phyloP scores from a whole-genome alignment of 108 stramenopile species.

The Cyclotella distinguenda region DNA sequence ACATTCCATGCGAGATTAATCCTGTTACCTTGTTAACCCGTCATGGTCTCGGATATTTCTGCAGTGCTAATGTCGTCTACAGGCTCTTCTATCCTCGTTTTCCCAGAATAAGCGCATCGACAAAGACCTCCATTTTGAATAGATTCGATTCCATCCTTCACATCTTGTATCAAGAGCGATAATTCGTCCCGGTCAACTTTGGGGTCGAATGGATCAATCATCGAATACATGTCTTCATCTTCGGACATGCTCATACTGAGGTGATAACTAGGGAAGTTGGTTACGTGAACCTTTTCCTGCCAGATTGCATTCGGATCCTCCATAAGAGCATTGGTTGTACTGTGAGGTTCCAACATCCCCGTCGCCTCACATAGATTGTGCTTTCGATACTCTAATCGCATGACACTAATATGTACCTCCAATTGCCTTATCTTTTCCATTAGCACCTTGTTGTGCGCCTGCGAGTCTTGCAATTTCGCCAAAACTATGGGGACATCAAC shows the following conservation, averaged over 20 bases:
- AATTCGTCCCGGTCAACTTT: slow-evolving; percentile 8
- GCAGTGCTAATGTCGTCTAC: no score
- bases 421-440: slow-evolving; percentile 14
- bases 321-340: neutral
- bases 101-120: neutral
- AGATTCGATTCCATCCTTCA: slow-evolving; percentile 20
- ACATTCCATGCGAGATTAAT: no score
- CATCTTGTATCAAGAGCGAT: slow-evolving; percentile 14
- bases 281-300: neutral
- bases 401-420: slow-evolving; percentile 13
- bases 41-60: no score
- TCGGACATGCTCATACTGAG: neutral
- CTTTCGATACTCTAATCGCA: slow-evolving; percentile 16
- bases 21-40: no score
- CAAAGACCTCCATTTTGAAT: slow-evolving; percentile 16
- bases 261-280: neutral
- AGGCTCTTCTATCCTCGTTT: neutral
- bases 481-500: slow-evolving; percentile 44
- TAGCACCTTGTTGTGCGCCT: slow-evolving; percentile 6
- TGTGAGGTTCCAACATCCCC: no score
- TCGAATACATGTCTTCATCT: slow-evolving; percentile 8
- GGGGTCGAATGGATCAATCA: slow-evolving; percentile 10
- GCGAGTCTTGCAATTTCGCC: slow-evolving; percentile 30
- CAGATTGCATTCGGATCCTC: neutral
- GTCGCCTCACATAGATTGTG: slow-evolving; percentile 9